Base-by-base conservation (phyloP, 495 filamentous ascomycete genomes). In the Penicillium samsonianum region DNA sequence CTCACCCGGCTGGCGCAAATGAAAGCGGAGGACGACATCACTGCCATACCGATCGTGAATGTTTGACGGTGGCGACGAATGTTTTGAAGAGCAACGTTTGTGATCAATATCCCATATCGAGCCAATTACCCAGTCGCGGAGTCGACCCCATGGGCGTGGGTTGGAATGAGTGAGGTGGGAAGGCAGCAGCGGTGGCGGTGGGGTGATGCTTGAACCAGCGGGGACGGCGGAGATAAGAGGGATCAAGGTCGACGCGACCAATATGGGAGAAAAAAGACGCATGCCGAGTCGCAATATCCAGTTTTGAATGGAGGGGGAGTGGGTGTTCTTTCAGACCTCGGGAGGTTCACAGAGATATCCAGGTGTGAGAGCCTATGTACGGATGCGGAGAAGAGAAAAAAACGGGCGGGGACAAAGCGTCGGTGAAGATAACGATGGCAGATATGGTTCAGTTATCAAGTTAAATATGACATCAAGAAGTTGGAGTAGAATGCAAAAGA, bases 21-120 rank as follows among this genome's bases (percentile, higher is more conserved):
- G 90, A 80, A 97, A 97, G 16, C 94, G 86, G 37, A 97, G 75
- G 14, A 98, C 93, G 16, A 96, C 79, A 68, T 96, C 88, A 42
- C 86, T 82, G 44, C 83, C 85, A 69, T 97, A 96, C 57, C 84
- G 81, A 30, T 83, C 79, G 17, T 83, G 73, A 28, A 87, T 74
- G 30, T 77, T 83, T 5, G 77, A 68, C 5, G 78, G 81, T 1
- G 74, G 70, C 20, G 67, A 68, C 17, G 42, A 19, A 23, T 67
- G 23, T 57, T 60, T 67, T 16, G 59, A 65, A 20, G 50, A 51
- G 8, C 65, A 52, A 14, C 65, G 53, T 56, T 67, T 47, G 73
- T 28, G 62, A 22, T 59, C 43, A 22, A 80, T 72, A 0, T 84
- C 80, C 76, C 90, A 90, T 54, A 91, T 72, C 31, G 76, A 75